Evolutionary conservation across 2,329 filamentous ascomycete genomes (phyloP), one percentile per base, ranked within the genome.

Genomic region (Dendrostoma leiphaemia): DNA sequence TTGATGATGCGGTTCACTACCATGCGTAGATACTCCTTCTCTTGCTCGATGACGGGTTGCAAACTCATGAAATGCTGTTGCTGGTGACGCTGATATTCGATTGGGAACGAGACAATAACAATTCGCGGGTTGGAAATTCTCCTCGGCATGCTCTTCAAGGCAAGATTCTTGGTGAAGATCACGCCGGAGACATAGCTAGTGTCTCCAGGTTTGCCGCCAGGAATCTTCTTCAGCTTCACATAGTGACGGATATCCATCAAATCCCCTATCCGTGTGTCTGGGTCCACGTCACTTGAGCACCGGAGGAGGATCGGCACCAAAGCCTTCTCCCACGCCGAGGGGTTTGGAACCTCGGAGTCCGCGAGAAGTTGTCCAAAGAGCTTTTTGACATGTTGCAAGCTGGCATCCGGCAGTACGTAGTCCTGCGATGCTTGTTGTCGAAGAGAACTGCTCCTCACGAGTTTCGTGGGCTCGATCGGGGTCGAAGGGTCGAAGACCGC

Each of bases 181-280:
- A 99, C 87, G 0, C 94, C 95, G 9, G 94, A 96, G 15, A 97
- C 88, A 69, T 99, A 99, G n/a, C 88, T 86, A 6, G 93, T 97
- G 70, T 99, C 93, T 23, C 90, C 86, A 17, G 93, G 92, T 60
- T 83, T 88, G 15, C 92, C 93, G 15, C 94, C 93, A 0, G 92
- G 90, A 12, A 99, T 94, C 67, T 95, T 96, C 69, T 99, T 99
- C 28, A 99, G 74, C 68, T 99, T 99, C 59, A 99, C 91, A 65
- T 97, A 99, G 67, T 97, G 92, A 3, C 94, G 84, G 56, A 99
- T 94, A 67, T 99, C 94, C 79, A 99, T 97, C 66, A 94, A 90
- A 68, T 99, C 94, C 26, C 91, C 92, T 52, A 84, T 83, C 53
- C 91, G 88, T 41, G 97, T 90, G 68, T 97, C 90, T 1, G 94